Percentiles rank a stretch among this genome's conserved stretches.
These are phyloP conservation scores for Diphasiastrum complanatum DNA, from an alignment of 83 land plant species.

Conservation along the genomic window DNA sequence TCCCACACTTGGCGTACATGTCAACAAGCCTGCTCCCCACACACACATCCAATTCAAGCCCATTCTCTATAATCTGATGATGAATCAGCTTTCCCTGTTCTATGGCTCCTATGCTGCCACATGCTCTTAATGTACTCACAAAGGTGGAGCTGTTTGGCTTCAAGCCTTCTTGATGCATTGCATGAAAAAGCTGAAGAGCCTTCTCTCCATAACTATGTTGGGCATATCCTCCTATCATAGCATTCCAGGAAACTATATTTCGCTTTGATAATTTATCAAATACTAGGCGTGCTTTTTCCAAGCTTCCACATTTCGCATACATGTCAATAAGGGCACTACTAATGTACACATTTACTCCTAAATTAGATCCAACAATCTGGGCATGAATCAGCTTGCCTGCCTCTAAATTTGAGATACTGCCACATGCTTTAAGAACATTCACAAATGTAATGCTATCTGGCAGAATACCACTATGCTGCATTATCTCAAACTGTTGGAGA, in stretches of 20 bases:
- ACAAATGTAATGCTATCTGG: neutral
- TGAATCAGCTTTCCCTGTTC: neutral
- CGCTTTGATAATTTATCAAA: neutral
- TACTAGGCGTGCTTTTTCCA: neutral
- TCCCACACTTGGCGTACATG: constrained; percentile 8
- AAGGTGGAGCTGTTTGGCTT: too few relatives aligned
- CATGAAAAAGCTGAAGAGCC: too few relatives aligned
- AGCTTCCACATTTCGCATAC: neutral
- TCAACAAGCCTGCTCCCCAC: neutral
- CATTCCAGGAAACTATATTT: neutral
- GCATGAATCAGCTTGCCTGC: neutral
- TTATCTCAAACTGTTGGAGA: neutral
- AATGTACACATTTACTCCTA: neutral
- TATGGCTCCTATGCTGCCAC: neutral
- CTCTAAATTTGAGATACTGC: neutral
- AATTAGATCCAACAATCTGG: neutral
- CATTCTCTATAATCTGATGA: neutral
- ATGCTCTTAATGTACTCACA: neutral
- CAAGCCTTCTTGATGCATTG: too few relatives aligned
- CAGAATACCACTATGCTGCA: neutral
- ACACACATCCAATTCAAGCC: neutral
- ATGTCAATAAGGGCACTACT: neutral
- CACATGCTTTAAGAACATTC: neutral
- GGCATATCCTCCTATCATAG: neutral
- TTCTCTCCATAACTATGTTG: neutral